Percentiles rank a stretch among this genome's conserved stretches.
Conservation (phyloP, 768 basidiomycete species). For the Ramaria sp. region DNA sequence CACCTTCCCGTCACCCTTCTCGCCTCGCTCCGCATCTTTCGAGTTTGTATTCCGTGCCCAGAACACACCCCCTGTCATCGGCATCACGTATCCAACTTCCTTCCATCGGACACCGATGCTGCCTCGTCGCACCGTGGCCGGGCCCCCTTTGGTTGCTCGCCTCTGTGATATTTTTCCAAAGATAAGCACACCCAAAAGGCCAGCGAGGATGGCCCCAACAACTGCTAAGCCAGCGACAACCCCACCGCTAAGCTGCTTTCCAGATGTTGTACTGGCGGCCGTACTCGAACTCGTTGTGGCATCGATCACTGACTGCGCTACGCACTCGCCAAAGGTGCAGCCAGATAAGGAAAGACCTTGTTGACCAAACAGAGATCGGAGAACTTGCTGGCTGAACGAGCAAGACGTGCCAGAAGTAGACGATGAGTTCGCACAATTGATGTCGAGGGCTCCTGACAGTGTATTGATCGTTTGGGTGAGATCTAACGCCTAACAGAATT, state of each 20-base stretch:
- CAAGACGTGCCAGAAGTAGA: conserved; percentile 47
- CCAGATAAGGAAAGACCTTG: conserved; percentile 60
- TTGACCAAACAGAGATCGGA: conserved; percentile 64
- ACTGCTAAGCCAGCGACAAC: conserved; percentile 89
- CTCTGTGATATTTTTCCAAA: conserved; percentile 55
- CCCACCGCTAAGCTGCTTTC: conserved; percentile 55
- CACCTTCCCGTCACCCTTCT: conserved; percentile 37
- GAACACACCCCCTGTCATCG: conserved; percentile 9
- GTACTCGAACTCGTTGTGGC: conserved; percentile 18
- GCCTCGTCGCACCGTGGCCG: conserved; percentile 24
- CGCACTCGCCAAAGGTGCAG: conserved; percentile 85
- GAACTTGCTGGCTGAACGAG: conserved; percentile 60
- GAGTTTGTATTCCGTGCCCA: neutral
- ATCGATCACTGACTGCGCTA: conserved; percentile 71
- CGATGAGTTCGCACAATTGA: conserved; percentile 47
- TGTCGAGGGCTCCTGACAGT: conserved; percentile 52
- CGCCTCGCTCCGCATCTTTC: conserved; percentile 7
- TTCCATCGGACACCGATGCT: conserved; percentile 60
- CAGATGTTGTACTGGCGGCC: conserved; percentile 21
- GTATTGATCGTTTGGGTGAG: conserved; percentile 54
- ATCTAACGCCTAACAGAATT: conserved; percentile 21
- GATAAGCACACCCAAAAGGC: conserved; percentile 47
- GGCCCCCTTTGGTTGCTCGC: conserved; percentile 40
- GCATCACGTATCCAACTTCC: conserved; percentile 55
- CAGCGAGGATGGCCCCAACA: conserved; percentile 53